Conservation (phyloP, 345 rosid genomes). For the Garcia nutans region DNA sequence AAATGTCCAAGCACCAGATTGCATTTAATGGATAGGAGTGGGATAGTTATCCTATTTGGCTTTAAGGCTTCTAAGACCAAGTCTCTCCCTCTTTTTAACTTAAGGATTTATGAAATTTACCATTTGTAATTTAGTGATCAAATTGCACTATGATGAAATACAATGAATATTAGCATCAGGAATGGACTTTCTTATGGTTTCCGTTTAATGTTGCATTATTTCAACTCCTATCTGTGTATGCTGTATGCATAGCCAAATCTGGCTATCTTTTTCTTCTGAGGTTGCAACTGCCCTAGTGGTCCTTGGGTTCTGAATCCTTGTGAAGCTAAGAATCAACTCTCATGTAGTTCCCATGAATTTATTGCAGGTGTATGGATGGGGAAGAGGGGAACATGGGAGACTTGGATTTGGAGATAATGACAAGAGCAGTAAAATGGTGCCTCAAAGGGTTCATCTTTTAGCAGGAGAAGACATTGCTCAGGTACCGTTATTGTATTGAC, state of each 20-base stretch:
- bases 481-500: slow-evolving; percentile 28
- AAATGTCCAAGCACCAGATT: neutral
- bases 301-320: neutral
- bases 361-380: slow-evolving; percentile 91
- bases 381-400: slow-evolving; percentile 98
- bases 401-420: slow-evolving; percentile 99
- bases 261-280: neutral
- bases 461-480: slow-evolving; percentile 81
- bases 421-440: slow-evolving; percentile 97
- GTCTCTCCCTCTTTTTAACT: neutral
- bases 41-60: neutral
- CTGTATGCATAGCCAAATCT: neutral
- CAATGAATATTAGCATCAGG: no score
- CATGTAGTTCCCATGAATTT: neutral
- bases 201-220: neutral
- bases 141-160: neutral
- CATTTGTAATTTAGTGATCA: neutral
- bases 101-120: neutral
- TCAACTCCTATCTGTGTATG: neutral
- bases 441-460: slow-evolving; percentile 86
- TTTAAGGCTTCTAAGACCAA: neutral
- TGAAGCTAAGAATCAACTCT: neutral
- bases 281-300: neutral
- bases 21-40: neutral
- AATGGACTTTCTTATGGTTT: neutral